Evolutionary conservation across 768 basidiomycete genomes (phyloP).

Genomic region (Phanerodontia chrysosporium): DNA sequence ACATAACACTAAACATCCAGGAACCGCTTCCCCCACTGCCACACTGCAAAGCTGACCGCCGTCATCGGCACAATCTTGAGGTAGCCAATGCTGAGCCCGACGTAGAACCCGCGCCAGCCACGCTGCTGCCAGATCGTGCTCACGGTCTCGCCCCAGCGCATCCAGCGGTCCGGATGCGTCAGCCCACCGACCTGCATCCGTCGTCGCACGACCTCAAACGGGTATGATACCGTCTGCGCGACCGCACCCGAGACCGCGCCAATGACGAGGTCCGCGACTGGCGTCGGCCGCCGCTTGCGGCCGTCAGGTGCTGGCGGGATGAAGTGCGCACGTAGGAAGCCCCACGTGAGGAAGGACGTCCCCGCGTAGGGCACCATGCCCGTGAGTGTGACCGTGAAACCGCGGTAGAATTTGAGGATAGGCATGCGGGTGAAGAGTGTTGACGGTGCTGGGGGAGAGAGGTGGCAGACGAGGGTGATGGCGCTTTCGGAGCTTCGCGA

Average conservation of each 20-base stretch:
- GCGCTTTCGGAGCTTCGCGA: conserved; percentile 46
- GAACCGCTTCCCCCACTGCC: conserved; percentile 74
- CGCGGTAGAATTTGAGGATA: conserved; percentile 90
- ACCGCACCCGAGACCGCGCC: conserved; percentile 84
- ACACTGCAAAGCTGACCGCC: conserved; percentile 86
- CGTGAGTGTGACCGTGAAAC: conserved; percentile 87
- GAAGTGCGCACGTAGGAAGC: conserved; percentile 60
- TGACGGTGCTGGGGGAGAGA: conserved; percentile 18
- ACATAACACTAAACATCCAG: conserved; percentile 20
- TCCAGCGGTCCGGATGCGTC: conserved; percentile 68
- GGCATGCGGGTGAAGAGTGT: conserved; percentile 43
- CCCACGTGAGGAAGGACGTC: conserved; percentile 92
- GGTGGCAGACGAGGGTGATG: conserved; percentile 8
- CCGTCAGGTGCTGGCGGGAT: conserved; percentile 42
- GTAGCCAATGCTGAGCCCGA: conserved; percentile 89
- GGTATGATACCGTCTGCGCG: conserved; percentile 89
- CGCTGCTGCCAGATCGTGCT: conserved; percentile 54
- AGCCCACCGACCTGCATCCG: conserved; percentile 95
- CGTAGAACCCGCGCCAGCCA: conserved; percentile 89
- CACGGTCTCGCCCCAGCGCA: conserved; percentile 80
- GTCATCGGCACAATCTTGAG: conserved; percentile 96
- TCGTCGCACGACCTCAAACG: conserved; percentile 88
- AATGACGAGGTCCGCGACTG: conserved; percentile 67
- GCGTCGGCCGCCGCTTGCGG: conserved; percentile 23
- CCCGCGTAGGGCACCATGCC: conserved; percentile 98